Base-by-base conservation (phyloP, 2,329 filamentous ascomycete species). In the Botryotinia convoluta region DNA sequence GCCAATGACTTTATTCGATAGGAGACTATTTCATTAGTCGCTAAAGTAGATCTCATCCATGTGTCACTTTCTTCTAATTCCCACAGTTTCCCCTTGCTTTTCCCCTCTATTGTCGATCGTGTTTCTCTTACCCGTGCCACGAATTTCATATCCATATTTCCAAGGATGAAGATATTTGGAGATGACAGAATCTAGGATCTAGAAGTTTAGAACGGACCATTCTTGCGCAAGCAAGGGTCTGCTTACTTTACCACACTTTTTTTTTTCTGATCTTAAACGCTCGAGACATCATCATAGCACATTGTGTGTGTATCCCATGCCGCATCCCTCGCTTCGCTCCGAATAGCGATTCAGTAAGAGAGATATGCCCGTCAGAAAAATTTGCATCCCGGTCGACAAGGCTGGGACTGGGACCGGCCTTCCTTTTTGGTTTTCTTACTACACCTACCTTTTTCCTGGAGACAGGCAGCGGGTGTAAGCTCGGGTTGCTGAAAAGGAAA, bases 41-140 rank as follows among this genome's bases (percentile, higher is more conserved):
- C 69, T 64, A 5, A 69, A 20, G 48, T 69, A 59, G 26, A 69
- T 57, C 54, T 70, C 32, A 37, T 4, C 69, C 69, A 51, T 71
- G 69, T 64, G 26, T 69, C 29, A 59, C 54, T 61, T 35, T 61
- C 26, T 62, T 18, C 39, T 18, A 45, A 60, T 42, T 45, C 39
- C 37, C 35, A 69, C 67, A 42, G 39, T 48, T 72, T 42, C 45
- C 60, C 60, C 69, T 45, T 72, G 44, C 45, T 32, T 42, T 68
- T 54, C 62, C 51, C 70, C 62, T 72, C 61, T 67, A 37, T 44
- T 61, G 69, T 71, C 44, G 69, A 71, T 71, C 70, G 61, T 72
- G 48, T 72, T 72, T 72, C 69, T 65, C 45, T 51, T 51, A 61
- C 57, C 45, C 57, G 60, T 71, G 69, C 57, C 69, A 71, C 69